Evolutionary conservation across 2,329 filamentous ascomycete genomes (phyloP), one percentile per base, ranked within the genome.

Genomic region (Cadophora sp.): DNA sequence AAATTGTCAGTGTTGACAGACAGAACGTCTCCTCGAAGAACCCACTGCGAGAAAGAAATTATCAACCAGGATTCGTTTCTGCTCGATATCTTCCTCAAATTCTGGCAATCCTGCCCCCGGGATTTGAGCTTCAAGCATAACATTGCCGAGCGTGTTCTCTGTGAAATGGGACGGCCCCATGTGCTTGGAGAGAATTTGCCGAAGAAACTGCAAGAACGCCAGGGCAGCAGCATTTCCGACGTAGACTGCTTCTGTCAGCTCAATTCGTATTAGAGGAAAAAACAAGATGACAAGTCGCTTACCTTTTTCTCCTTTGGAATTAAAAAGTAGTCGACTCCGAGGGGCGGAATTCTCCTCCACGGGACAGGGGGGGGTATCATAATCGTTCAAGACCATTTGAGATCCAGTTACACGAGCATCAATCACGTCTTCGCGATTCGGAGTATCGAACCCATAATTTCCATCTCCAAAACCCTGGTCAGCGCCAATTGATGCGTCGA

Each of bases 291-390:
- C 4, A 16, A 22, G 7, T 6, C 9, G 3, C 26, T 2, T 37
- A 62, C 60, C 46, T 37, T 62, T 62, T n/a, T 62, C 60, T n/a
- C 60, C 60, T 51, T 62, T 62, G 2, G 60, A n/a, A 37, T 62
- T 62, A 8, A 62, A 43, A 1, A 62, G 46, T 12, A 62, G 16
- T 31, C 60, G 60, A n/a, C 60, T 62, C 11, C 50, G 40, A 50
- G 60, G 60, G 4, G 19, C 27, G 12, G 60, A 34, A 22, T 34
- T 62, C 19, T 31, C 50, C 46, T 62, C 43, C 8, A 31, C 46
- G 3, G 60, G 14, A 24, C 26, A 12, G n/a, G 43, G 60, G 29
- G 22, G 27, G 8, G 19, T 11, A 50, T 11, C 19, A 16, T 24
- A 34, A 31, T 50, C 27, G 26, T 53, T 19, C 5, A 31, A 2